Conservation (phyloP, 2,329 filamentous ascomycete genomes). For the Cordyceps sp. region DNA sequence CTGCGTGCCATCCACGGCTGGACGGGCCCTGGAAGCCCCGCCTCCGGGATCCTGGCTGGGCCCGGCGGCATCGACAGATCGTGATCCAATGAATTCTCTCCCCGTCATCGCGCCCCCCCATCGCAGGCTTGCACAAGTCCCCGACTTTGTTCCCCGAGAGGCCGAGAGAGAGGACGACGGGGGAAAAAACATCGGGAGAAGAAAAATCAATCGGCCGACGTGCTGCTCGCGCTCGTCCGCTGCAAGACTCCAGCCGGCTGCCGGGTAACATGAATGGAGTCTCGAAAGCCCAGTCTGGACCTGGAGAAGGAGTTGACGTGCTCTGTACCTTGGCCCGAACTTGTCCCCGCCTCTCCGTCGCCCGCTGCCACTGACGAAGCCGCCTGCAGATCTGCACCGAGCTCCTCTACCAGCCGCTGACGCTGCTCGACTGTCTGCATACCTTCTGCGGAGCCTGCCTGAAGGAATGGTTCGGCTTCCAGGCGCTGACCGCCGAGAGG, state of each 20-base stretch:
- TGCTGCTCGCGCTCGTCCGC: slow-evolving; percentile 2
- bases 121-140: too few species aligned
- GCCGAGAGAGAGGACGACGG: too few species aligned
- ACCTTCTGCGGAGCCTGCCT: slow-evolving; percentile 92
- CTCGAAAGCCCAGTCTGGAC: slow-evolving; percentile 40
- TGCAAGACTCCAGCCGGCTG: neutral
- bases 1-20: too few species aligned
- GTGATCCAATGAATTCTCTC: too few species aligned
- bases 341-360: neutral
- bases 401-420: slow-evolving; percentile 78
- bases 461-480: slow-evolving; percentile 88
- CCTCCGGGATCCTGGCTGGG: too few species aligned
- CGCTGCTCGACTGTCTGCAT: slow-evolving; percentile 82
- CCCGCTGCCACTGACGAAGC: slow-evolving; percentile 1
- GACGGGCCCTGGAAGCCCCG: too few species aligned
- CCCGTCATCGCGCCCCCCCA: too few species aligned
- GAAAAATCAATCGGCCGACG: too few species aligned
- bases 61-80: too few species aligned
- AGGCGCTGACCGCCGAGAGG: slow-evolving; percentile 43
- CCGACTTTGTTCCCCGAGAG: too few species aligned
- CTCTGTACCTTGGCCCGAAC: slow-evolving; percentile 45
- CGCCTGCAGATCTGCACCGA: slow-evolving; percentile 77
- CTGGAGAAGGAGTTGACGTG: slow-evolving; percentile 90
- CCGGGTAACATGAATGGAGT: slow-evolving; percentile 29
- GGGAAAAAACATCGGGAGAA: too few species aligned